These are phyloP conservation scores for Globisporangium paddicum DNA, from an alignment of 352 stramenopile genomes.

Conservation along the genomic window DNA sequence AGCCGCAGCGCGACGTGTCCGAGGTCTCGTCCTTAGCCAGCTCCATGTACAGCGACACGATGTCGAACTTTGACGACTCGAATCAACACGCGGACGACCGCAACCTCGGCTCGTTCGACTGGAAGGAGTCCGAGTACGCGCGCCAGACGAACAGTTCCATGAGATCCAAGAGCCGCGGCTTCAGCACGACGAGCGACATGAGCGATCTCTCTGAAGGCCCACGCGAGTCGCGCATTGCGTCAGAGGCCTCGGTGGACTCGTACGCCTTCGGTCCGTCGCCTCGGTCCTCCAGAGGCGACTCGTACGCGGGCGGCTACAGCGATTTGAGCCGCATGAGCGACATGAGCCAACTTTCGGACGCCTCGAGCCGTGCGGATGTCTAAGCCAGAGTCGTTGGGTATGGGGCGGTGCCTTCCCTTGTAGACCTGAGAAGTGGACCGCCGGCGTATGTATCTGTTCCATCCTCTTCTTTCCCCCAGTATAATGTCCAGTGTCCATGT, in stretches of 20 bases:
- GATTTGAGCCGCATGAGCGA: constrained; percentile 47
- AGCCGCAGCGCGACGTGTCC: constrained; percentile 33
- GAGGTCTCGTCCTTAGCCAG: constrained; percentile 40
- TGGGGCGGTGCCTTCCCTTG: neutral
- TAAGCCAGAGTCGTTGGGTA: neutral
- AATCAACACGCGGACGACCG: constrained; percentile 31
- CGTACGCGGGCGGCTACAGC: constrained; percentile 67
- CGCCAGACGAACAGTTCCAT: constrained; percentile 20
- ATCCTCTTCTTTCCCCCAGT: neutral
- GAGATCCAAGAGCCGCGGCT: constrained; percentile 27
- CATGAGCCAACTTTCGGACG: constrained; percentile 34
- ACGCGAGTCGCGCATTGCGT: constrained; percentile 39
- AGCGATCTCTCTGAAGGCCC: constrained; percentile 43
- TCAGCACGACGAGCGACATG: constrained; percentile 36
- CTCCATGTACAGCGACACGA: constrained; percentile 35
- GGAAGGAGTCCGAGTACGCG: constrained; percentile 38
- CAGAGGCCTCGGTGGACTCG: constrained; percentile 67
- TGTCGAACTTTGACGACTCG: constrained; percentile 57
- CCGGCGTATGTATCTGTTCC: constrained; percentile 2
- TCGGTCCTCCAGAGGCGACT: constrained; percentile 42
- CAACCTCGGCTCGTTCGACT: constrained; percentile 38
- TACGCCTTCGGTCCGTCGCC: constrained; percentile 64
- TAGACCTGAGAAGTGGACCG: neutral
- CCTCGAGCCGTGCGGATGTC: constrained; percentile 5
- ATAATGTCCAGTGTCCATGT: constrained; percentile 8